Evolutionary conservation across 768 basidiomycete species (phyloP).

Genomic region (Leccinum imitatum): DNA sequence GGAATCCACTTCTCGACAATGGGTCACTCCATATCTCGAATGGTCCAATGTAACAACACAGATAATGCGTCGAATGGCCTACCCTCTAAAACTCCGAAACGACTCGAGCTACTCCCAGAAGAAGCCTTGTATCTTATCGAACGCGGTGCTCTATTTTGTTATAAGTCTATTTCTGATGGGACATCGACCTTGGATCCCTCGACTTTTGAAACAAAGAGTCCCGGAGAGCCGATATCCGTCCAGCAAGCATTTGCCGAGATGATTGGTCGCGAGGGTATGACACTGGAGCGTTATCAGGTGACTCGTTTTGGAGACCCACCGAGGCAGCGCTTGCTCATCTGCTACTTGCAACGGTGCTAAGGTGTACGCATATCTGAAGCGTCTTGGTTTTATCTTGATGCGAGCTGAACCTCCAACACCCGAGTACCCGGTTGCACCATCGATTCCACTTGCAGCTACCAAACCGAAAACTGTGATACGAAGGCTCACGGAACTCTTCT

Average conservation of each 20-base stretch:
- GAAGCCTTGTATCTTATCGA: slow-evolving; percentile 94
- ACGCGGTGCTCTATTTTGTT: slow-evolving; percentile 84
- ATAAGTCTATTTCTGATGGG: slow-evolving; percentile 49
- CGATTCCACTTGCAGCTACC: slow-evolving; percentile 18
- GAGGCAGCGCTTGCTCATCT: not conserved
- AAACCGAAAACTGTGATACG: not conserved
- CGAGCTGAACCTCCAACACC: slow-evolving; percentile 63
- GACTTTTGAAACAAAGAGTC: slow-evolving; percentile 38
- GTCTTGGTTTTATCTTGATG: slow-evolving; percentile 87
- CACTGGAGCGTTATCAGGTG: slow-evolving; percentile 88
- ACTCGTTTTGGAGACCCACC: slow-evolving; percentile 11
- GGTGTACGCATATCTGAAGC: slow-evolving; percentile 92
- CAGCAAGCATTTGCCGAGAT: slow-evolving; percentile 88
- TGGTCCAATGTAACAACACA: slow-evolving; percentile 32
- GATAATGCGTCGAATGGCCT: not conserved
- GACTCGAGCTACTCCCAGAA: slow-evolving; percentile 88
- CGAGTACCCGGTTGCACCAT: slow-evolving; percentile 51
- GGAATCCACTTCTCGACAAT: slow-evolving; percentile 83
- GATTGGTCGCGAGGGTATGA: slow-evolving; percentile 75
- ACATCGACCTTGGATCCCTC: slow-evolving; percentile 13
- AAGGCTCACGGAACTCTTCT: slow-evolving; percentile 15
- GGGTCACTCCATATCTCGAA: slow-evolving; percentile 73
- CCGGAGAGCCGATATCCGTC: slow-evolving; percentile 81
- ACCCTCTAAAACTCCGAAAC: slow-evolving; percentile 50
- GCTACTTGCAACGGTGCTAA: slow-evolving; percentile 31